A percentile compares a stretch with the other conserved stretches of the same genome.
Evolutionary conservation across 1,284 basidiomycete genomes (phyloP).

Genomic region (Cystobasidium pallidum): DNA sequence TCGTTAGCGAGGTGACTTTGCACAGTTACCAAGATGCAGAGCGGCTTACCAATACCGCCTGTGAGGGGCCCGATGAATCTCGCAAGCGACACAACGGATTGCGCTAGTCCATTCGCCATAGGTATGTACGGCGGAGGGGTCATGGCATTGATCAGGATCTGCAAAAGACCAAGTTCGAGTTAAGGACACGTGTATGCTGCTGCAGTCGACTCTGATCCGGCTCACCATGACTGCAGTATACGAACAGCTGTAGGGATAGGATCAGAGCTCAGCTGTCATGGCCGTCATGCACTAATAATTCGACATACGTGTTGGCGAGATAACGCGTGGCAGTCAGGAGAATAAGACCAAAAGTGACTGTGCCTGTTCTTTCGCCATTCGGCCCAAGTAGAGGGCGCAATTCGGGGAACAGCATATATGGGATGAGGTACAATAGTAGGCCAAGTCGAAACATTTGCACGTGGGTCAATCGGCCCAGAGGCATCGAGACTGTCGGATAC

Average conservation of each 20-base stretch:
- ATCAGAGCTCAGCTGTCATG: too few species aligned
- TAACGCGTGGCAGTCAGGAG: constrained; percentile 49
- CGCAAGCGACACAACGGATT: constrained; percentile 56
- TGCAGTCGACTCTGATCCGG: background rate
- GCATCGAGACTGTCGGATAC: constrained; percentile 52
- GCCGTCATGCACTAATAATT: too few species aligned
- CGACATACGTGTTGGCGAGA: constrained; percentile 50
- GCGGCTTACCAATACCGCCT: constrained; percentile 51
- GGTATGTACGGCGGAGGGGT: constrained; percentile 58
- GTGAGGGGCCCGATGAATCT: constrained; percentile 56
- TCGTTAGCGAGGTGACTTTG: background rate
- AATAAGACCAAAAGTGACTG: constrained; percentile 52
- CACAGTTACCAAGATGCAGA: background rate
- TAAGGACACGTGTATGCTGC: background rate
- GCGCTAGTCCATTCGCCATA: constrained; percentile 58
- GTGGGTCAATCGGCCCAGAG: constrained; percentile 49
- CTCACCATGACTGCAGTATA: constrained; percentile 51
- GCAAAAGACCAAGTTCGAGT: background rate
- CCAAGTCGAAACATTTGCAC: constrained; percentile 51
- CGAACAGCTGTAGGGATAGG: constrained; percentile 39
- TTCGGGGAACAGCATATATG: constrained; percentile 48
- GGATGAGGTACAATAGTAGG: constrained; percentile 50
- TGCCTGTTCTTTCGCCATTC: constrained; percentile 43
- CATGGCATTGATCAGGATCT: constrained; percentile 57
- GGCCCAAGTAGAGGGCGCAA: constrained; percentile 49